A percentile compares a stretch with the other conserved stretches of the same genome.
Evolutionary conservation across 73 alveolate species (phyloP).

Genomic region (Tetrahymena thermophila): DNA sequence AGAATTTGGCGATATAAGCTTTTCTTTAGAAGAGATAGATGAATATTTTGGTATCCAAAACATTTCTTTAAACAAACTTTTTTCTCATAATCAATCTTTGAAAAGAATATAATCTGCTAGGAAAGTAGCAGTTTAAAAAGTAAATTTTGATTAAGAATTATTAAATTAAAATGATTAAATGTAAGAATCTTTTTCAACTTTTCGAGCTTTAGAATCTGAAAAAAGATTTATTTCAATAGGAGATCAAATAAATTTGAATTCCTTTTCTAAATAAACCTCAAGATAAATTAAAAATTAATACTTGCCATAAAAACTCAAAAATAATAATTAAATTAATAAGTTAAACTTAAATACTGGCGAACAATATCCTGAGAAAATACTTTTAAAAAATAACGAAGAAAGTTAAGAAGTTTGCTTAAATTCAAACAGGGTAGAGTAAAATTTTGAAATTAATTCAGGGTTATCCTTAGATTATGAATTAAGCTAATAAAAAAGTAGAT

Average conservation of each 20-base stretch:
- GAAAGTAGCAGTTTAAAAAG: not conserved
- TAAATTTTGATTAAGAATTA: not conserved
- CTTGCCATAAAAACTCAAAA: not conserved
- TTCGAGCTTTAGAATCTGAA: not conserved
- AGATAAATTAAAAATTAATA: not conserved
- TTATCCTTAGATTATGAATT: not conserved
- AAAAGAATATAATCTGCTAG: not conserved
- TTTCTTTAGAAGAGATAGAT: not conserved
- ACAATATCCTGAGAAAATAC: not conserved
- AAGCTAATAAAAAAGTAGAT: not conserved
- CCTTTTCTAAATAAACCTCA: not conserved
- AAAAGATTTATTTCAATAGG: not conserved
- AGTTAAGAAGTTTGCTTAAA: not conserved
- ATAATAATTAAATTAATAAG: not conserved
- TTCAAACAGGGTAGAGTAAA: not conserved
- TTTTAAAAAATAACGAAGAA: not conserved
- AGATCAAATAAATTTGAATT: not conserved
- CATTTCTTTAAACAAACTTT: not conserved
- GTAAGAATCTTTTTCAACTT: not conserved
- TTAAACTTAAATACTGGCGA: not conserved
- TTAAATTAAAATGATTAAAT: not conserved
- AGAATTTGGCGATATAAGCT: not conserved
- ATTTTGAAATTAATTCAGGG: not conserved
- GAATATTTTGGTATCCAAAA: not conserved
- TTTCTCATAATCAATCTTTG: not conserved